Evolutionary conservation across 805 yeast species (phyloP), one percentile per base, ranked within the genome.

Genomic region (Monosporozyma siamensis): DNA sequence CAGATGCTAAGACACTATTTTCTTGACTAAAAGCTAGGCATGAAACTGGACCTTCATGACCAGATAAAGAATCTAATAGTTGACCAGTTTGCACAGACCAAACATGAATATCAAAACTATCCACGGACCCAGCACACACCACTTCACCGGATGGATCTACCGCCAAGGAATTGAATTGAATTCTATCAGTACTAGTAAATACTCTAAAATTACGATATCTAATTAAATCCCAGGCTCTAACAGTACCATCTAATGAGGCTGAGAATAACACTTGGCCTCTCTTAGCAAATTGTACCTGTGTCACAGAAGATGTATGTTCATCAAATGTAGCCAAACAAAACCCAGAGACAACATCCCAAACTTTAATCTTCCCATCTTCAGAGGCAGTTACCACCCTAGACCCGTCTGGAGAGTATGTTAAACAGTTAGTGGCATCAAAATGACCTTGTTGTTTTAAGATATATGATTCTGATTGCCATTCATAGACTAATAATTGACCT

Each of bases 11-110:
- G 11, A 79, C 70, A 39, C 78, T 71, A 46, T 78, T 83, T 54
- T 88, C 95, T 10, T 66, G 67, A 38, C 96, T 95, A 61, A 92
- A 90, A 9, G 90, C 77, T 32, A 92, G 68, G 49, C 87, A 78
- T 1, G 95, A 85, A 3, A 92, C 80, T 1, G 98, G 98, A 2
- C 96, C 98, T 53, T 84, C 95, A 64, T 92, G 98, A 9, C 98
- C 98, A 4, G 89, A 69, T 39, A 92, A 69, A 12, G 85, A 74
- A 57, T 92, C 98, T 42, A 92, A 72, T 38, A 92, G 67, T 59
- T 89, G 96, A 1, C 95, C 82, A 0, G 97, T 89, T 67, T 92
- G 97, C 1, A 92, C 97, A 5, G 95, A 86, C 98, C 98, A 92
- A 26, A 92, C 87, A 57, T 84, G 89, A 45, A 92, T 84, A 44